phyloP scores from a whole-genome alignment of 805 yeast genomes.

The Lachancea dasiensis region DNA sequence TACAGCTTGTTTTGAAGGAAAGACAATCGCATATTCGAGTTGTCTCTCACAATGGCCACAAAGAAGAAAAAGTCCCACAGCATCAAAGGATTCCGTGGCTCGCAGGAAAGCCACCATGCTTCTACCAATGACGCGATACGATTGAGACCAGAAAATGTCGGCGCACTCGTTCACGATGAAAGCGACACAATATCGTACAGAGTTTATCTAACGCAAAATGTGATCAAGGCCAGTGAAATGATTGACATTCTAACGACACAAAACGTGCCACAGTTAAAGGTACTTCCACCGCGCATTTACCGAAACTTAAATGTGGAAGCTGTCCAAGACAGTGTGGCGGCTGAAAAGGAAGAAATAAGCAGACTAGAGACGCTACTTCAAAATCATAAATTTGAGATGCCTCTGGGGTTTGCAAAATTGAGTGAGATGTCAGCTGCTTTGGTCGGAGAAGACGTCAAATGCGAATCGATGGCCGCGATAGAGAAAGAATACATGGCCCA shows the following conservation, averaged over 20 bases:
- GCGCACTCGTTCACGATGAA: constrained; percentile 28
- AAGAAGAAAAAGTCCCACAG: constrained; percentile 24
- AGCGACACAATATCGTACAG: constrained; percentile 32
- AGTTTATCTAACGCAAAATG: constrained; percentile 22
- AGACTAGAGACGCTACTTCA: constrained; percentile 1
- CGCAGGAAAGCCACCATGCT: constrained; percentile 6
- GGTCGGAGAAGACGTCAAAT: not conserved
- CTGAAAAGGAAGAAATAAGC: constrained; percentile 13
- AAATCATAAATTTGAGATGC: not conserved
- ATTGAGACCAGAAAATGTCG: constrained; percentile 25
- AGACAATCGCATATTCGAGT: not conserved
- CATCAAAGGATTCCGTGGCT: constrained; percentile 12
- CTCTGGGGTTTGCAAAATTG: not conserved
- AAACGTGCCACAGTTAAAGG: constrained; percentile 19
- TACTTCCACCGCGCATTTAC: constrained; percentile 16
- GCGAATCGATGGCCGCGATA: not conserved
- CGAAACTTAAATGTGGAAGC: constrained; percentile 10
- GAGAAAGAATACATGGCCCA: constrained; percentile 5
- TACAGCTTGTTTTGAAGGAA: no score
- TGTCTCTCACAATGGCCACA: constrained; percentile 20
- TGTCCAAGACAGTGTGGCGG: constrained; percentile 12
- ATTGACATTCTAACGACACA: constrained; percentile 23
- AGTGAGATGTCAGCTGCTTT: constrained; percentile 1
- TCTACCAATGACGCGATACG: constrained; percentile 2
- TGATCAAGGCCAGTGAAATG: constrained; percentile 18